Evolutionary conservation across 2,329 filamentous ascomycete species (phyloP).

Genomic region (Penicillium palitans): DNA sequence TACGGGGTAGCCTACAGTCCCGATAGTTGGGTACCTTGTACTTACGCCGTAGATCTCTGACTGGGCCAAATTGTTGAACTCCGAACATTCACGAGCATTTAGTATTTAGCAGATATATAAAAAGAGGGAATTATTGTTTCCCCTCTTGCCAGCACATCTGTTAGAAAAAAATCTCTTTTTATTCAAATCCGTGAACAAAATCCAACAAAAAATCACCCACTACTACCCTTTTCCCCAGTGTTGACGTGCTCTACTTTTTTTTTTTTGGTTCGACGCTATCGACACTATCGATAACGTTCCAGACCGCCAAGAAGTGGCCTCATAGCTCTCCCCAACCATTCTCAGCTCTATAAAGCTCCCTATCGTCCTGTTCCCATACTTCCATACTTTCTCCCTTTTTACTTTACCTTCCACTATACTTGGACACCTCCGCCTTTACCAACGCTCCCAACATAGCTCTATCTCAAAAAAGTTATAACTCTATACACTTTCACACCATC

Average conservation of each 20-base stretch:
- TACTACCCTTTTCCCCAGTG: neutral
- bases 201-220: neutral
- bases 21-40: conserved; percentile 12
- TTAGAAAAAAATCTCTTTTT: neutral
- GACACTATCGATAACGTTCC: conserved; percentile 23
- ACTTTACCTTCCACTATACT: conserved; percentile 1
- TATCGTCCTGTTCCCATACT: conserved; percentile 9
- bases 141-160: neutral
- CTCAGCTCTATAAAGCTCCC: conserved; percentile 17
- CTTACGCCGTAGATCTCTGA: conserved; percentile 15
- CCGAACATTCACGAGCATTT: neutral
- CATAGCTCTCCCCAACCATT: conserved; percentile 32
- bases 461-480: neutral
- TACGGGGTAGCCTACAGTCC: conserved; percentile 21
- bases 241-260: conserved; percentile 11
- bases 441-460: conserved; percentile 1
- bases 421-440: neutral
- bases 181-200: neutral
- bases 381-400: neutral
- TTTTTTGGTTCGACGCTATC: conserved; percentile 6
- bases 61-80: conserved; percentile 8
- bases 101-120: neutral
- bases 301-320: conserved; percentile 26
- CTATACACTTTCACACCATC: conserved; percentile 4
- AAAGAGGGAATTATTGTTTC: neutral